Evolutionary conservation across 768 basidiomycete genomes (phyloP).

Genomic region (Boletus reticulatus): DNA sequence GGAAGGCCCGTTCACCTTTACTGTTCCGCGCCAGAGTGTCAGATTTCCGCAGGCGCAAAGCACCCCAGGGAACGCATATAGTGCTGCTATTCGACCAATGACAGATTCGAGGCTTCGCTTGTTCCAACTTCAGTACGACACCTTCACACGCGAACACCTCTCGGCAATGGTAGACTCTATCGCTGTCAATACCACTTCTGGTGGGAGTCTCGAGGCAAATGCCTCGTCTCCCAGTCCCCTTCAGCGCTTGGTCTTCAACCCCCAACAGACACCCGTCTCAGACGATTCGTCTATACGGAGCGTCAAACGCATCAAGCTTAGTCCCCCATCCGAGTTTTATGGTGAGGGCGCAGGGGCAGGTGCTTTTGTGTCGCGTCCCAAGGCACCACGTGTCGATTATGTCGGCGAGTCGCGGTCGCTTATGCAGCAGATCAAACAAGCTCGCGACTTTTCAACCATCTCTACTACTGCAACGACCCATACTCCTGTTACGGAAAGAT

Average conservation of each 20-base stretch:
- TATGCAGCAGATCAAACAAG: slow-evolving; percentile 78
- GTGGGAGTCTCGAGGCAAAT: slow-evolving; percentile 42
- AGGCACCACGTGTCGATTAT: slow-evolving; percentile 57
- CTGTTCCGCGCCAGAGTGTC: slow-evolving; percentile 48
- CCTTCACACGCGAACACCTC: slow-evolving; percentile 91
- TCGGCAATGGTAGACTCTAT: slow-evolving; percentile 94
- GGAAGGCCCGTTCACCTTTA: slow-evolving; percentile 73
- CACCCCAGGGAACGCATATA: slow-evolving; percentile 42
- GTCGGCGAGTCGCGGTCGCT: slow-evolving; percentile 73
- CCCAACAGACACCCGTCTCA: slow-evolving; percentile 43
- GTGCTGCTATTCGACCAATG: slow-evolving; percentile 30
- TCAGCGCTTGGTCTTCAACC: slow-evolving; percentile 42
- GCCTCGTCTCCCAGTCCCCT: slow-evolving; percentile 46
- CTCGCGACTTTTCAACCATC: slow-evolving; percentile 74
- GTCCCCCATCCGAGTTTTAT: slow-evolving; percentile 59
- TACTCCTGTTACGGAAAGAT: slow-evolving; percentile 15
- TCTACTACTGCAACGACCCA: slow-evolving; percentile 55
- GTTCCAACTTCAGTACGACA: slow-evolving; percentile 95
- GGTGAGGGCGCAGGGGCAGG: slow-evolving; percentile 48
- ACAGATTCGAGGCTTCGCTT: slow-evolving; percentile 79
- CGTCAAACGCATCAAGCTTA: slow-evolving; percentile 78
- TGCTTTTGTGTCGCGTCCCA: slow-evolving; percentile 49
- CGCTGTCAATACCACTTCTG: slow-evolving; percentile 73
- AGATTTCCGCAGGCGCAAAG: slow-evolving; percentile 56
- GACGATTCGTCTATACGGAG: slow-evolving; percentile 61